phyloP scores from a whole-genome alignment of 1,284 basidiomycete species.

The Ceratobasidium sp. region DNA sequence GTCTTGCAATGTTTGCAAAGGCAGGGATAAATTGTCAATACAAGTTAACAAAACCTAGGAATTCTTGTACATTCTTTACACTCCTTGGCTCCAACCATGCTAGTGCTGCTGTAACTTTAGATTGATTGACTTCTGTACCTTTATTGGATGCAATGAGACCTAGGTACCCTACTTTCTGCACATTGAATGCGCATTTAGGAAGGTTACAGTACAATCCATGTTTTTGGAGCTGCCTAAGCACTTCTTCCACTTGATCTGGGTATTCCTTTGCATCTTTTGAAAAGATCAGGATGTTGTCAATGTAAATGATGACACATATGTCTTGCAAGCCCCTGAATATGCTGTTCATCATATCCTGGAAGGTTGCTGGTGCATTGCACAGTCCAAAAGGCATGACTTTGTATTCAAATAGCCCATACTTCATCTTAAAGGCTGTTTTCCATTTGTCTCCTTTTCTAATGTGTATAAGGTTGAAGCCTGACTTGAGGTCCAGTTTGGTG shows the following conservation, averaged over 20 bases:
- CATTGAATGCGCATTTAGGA: not conserved
- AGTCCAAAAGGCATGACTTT: conserved; percentile 53
- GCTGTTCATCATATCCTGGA: no score
- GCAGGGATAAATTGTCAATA: not conserved
- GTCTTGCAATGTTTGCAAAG: no score
- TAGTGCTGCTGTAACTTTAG: not conserved
- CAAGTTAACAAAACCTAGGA: not conserved
- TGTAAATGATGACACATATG: conserved; percentile 38
- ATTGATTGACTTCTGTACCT: not conserved
- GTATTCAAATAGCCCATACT: conserved; percentile 52
- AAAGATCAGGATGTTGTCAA: not conserved
- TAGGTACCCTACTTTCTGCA: not conserved
- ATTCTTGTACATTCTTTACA: not conserved
- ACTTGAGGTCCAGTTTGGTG: conserved; percentile 47
- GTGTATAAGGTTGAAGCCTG: conserved; percentile 47
- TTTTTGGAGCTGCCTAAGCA: not conserved
- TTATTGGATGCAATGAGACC: not conserved
- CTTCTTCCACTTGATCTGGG: not conserved
- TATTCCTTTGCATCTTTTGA: not conserved
- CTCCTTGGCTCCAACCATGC: not conserved
- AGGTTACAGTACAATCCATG: not conserved
- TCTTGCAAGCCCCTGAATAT: no score
- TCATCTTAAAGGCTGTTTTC: conserved; percentile 51
- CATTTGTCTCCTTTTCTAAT: conserved; percentile 45
- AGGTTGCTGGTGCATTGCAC: no score